Percentiles rank a stretch among this genome's conserved stretches.
phyloP scores from a whole-genome alignment of 352 stramenopile genomes.

The Phytophthora chlamydospora region DNA sequence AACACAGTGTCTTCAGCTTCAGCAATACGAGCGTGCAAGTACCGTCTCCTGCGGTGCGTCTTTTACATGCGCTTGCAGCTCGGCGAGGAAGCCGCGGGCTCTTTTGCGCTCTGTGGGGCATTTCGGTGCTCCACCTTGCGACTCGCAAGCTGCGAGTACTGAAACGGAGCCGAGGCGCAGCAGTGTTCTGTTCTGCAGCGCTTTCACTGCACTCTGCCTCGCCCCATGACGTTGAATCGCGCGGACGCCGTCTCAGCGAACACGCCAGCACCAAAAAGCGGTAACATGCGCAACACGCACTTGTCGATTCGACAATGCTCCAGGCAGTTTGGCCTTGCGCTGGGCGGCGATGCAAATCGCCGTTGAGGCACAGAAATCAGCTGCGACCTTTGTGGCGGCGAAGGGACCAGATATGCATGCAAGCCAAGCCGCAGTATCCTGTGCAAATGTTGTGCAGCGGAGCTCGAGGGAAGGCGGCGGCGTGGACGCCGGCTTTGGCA shows the following conservation, averaged over 20 bases:
- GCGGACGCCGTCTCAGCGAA: no score
- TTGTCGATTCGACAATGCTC: constrained; percentile 21
- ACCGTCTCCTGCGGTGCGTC: constrained; percentile 27
- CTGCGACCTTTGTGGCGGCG: background rate
- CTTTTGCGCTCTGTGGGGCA: background rate
- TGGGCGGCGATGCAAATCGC: constrained; percentile 3
- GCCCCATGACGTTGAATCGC: no score
- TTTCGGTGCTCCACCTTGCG: constrained; percentile 19
- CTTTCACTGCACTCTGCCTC: no score
- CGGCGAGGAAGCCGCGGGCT: background rate
- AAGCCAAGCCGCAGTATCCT: no score
- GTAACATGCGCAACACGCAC: constrained; percentile 9
- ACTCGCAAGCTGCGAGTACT: constrained; percentile 14
- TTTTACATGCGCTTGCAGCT: constrained; percentile 5
- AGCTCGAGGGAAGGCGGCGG: no score
- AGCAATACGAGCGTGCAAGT: constrained; percentile 7
- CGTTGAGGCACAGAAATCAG: constrained; percentile 10
- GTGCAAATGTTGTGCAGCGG: no score
- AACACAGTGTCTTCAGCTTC: constrained; percentile 13
- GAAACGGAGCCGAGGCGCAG: constrained; percentile 18
- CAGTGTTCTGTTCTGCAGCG: no score
- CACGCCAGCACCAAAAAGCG: constrained; percentile 4
- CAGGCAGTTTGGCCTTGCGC: background rate
- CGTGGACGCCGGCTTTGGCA: no score
- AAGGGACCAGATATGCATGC: no score